A percentile compares a stretch with the other conserved stretches of the same genome.
Evolutionary conservation across 2,329 filamentous ascomycete species (phyloP).

Genomic region (Aureobasidium subglaciale): DNA sequence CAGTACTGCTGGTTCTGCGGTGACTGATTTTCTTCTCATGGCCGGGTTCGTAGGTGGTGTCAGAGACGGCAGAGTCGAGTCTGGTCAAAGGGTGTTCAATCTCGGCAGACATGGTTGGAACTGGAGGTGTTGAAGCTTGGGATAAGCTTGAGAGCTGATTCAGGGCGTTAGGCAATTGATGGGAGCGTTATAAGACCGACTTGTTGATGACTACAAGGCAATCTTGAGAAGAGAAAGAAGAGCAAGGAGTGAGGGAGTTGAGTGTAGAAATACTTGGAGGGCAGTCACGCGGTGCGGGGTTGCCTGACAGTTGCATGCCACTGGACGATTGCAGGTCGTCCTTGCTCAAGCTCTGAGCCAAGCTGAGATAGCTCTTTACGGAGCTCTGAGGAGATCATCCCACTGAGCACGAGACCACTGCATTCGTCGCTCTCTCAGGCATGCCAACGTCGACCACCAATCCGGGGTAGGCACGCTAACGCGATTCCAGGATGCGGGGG

Average conservation of each 20-base stretch:
- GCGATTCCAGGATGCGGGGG: not conserved
- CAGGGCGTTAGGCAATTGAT: not conserved
- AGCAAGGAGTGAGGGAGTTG: slow-evolving; percentile 3
- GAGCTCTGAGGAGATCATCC: slow-evolving; percentile 10
- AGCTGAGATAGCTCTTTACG: slow-evolving; percentile 10
- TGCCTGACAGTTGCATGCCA: slow-evolving; percentile 12
- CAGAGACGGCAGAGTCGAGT: slow-evolving; percentile 86
- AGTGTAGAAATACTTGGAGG: slow-evolving; percentile 3
- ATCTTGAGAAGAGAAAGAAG: slow-evolving; percentile 11
- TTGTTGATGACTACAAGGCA: slow-evolving; percentile 11
- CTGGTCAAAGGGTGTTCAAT: slow-evolving; percentile 60
- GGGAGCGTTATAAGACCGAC: slow-evolving; percentile 4
- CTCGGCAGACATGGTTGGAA: slow-evolving; percentile 47
- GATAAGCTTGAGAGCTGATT: slow-evolving; percentile 2
- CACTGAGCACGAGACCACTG: slow-evolving; percentile 13
- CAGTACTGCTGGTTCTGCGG: slow-evolving; percentile 65
- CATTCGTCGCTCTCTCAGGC: not conserved
- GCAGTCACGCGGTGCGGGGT: slow-evolving; percentile 16
- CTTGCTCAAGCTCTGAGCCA: slow-evolving; percentile 15
- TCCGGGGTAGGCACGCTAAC: slow-evolving; percentile 11
- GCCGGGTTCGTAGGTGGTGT: slow-evolving; percentile 58
- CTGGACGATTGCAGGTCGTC: slow-evolving; percentile 4
- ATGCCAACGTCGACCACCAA: not conserved
- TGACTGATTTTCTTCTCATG: slow-evolving; percentile 59
- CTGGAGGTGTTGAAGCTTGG: slow-evolving; percentile 15